Percentiles rank a stretch among this genome's conserved stretches.
phyloP scores from a whole-genome alignment of 1,284 basidiomycete species.

The Pyrrhoderma lamaoense region DNA sequence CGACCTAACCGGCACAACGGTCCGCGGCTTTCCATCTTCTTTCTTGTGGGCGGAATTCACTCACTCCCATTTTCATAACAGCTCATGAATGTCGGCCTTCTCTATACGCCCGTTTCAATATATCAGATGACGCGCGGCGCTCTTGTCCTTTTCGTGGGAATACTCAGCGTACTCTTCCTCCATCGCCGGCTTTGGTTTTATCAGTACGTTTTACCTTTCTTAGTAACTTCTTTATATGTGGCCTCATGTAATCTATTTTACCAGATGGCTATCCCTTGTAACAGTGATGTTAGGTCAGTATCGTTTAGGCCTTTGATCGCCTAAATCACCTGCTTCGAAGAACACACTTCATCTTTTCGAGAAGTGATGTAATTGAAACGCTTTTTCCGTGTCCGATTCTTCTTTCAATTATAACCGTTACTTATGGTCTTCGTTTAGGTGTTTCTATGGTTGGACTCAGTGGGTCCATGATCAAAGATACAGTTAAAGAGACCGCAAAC shows the following conservation, averaged over 20 bases:
- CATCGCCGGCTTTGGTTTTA: constrained; percentile 72
- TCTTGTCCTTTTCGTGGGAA: constrained; percentile 93
- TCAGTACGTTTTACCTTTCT: constrained; percentile 43
- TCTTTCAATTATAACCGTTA: neutral
- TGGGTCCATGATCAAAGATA: constrained; percentile 79
- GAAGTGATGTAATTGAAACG: no score
- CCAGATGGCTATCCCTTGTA: constrained; percentile 84
- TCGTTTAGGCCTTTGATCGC: neutral
- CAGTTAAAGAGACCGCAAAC: constrained; percentile 39
- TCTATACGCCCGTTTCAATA: constrained; percentile 95
- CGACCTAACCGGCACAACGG: constrained; percentile 84
- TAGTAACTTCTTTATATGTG: neutral
- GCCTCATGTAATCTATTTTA: neutral
- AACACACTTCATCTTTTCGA: neutral
- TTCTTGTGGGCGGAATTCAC: constrained; percentile 21
- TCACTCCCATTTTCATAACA: constrained; percentile 26
- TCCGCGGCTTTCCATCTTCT: constrained; percentile 32
- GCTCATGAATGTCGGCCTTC: constrained; percentile 92
- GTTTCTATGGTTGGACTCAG: constrained; percentile 89
- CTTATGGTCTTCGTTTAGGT: constrained; percentile 36
- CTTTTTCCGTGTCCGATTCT: no score
- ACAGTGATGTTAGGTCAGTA: constrained; percentile 61
- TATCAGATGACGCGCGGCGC: constrained; percentile 98
- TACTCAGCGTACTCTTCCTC: constrained; percentile 90
- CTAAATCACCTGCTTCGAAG: neutral